Conservation (phyloP, 2,329 filamentous ascomycete species). For the Fusarium algeriense region DNA sequence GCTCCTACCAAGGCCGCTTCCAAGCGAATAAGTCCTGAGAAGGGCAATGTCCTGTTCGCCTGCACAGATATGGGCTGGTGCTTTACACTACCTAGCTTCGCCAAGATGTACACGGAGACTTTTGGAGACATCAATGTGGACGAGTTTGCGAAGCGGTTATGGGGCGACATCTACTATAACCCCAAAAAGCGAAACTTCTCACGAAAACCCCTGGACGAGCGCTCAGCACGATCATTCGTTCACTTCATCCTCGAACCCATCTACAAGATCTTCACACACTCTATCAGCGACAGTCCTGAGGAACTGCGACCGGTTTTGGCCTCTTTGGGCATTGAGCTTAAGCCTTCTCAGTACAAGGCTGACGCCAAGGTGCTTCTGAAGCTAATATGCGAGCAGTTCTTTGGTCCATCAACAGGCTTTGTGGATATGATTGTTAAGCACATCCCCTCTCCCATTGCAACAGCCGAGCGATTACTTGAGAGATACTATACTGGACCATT, state of each 20-base stretch:
- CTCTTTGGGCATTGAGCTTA: conserved; percentile 84
- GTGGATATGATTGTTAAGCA: conserved; percentile 96
- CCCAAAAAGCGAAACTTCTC: conserved; percentile 91
- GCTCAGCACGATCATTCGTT: conserved; percentile 87
- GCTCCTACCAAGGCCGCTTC: conserved; percentile 84
- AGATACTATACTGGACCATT: conserved; percentile 92
- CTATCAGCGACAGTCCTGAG: conserved; percentile 88
- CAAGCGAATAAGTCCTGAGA: conserved; percentile 90
- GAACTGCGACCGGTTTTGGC: conserved; percentile 84
- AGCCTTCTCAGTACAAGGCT: conserved; percentile 90
- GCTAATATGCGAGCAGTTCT: conserved; percentile 94
- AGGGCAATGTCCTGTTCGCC: conserved; percentile 97
- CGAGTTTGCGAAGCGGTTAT: conserved; percentile 87
- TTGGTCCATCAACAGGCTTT: conserved; percentile 88
- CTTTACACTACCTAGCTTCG: conserved; percentile 93
- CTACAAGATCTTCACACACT: conserved; percentile 97
- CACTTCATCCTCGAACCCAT: conserved; percentile 96
- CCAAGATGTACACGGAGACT: conserved; percentile 93
- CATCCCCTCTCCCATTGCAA: conserved; percentile 86
- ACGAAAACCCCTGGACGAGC: conserved; percentile 84
- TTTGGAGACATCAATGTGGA: conserved; percentile 84
- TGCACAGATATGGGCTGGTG: conserved; percentile 96
- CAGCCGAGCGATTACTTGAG: conserved; percentile 80
- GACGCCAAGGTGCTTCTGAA: conserved; percentile 91
- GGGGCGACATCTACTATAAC: conserved; percentile 98